Evolutionary conservation across 306 rosid genomes (phyloP).

Genomic region (Oxytropis ochrocephala): DNA sequence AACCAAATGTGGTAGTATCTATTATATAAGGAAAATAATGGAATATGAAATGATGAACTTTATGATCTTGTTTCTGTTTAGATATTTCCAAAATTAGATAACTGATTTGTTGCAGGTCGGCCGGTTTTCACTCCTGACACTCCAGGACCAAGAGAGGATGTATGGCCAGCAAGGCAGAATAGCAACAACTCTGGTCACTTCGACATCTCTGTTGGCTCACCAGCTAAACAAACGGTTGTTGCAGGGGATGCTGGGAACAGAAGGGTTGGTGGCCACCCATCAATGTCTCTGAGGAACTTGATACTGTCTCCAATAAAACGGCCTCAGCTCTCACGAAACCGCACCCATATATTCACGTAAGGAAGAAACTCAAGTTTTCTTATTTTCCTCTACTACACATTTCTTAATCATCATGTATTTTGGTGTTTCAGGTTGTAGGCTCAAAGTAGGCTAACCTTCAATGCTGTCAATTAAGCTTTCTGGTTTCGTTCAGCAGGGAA

Average conservation of each 20-base stretch:
- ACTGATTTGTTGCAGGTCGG: slow-evolving; percentile 88
- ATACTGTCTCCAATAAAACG: slow-evolving; percentile 93
- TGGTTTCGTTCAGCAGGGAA: not conserved
- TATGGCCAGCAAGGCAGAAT: slow-evolving; percentile 89
- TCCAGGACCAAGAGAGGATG: slow-evolving; percentile 97
- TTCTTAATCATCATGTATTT: slow-evolving; percentile 21
- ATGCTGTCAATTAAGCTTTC: slow-evolving; percentile 14
- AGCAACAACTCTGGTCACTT: slow-evolving; percentile 79
- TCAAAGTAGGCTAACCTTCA: slow-evolving; percentile 21
- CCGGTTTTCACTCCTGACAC: slow-evolving; percentile 73
- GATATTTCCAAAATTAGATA: slow-evolving; percentile 68
- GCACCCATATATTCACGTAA: slow-evolving; percentile 82
- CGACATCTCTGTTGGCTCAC: slow-evolving; percentile 78
- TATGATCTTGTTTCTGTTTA: slow-evolving; percentile 28
- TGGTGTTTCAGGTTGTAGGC: slow-evolving; percentile 64
- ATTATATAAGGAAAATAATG: not conserved
- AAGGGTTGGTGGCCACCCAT: slow-evolving; percentile 66
- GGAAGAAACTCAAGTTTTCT: slow-evolving; percentile 3
- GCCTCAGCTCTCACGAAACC: slow-evolving; percentile 88
- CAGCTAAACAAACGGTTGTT: slow-evolving; percentile 51
- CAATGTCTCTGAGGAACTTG: slow-evolving; percentile 78
- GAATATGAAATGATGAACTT: not conserved
- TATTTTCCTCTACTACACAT: not conserved
- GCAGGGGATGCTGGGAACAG: slow-evolving; percentile 63
- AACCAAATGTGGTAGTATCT: not conserved